Percentiles rank a stretch among this genome's conserved stretches.
Evolutionary conservation across 129 eudicot species (phyloP).

Genomic region (Heracleum sosnowskyi): DNA sequence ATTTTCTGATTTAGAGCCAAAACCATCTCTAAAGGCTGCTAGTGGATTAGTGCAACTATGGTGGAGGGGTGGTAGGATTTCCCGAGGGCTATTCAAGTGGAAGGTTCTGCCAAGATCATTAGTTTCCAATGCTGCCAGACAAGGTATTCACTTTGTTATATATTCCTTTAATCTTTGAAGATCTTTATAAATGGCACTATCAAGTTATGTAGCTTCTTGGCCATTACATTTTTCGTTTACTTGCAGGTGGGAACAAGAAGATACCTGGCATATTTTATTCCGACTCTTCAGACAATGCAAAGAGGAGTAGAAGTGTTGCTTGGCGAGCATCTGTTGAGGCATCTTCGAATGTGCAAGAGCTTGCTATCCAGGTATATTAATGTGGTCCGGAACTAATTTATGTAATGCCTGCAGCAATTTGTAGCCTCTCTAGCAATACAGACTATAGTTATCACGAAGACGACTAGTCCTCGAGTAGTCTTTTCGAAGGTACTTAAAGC

Average conservation of each 20-base stretch:
- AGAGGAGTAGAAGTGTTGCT: constrained; percentile 51
- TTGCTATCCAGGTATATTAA: constrained; percentile 72
- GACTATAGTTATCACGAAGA: too few species aligned
- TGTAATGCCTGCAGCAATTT: background rate
- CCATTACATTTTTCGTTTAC: background rate
- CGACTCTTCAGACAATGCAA: constrained; percentile 67
- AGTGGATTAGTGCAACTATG: constrained; percentile 59
- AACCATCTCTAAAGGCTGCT: constrained; percentile 44
- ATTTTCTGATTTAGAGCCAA: constrained; percentile 26
- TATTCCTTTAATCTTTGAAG: background rate
- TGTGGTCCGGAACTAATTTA: background rate
- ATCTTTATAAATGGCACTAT: background rate
- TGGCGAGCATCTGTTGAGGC: constrained; percentile 88
- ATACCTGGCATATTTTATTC: constrained; percentile 72
- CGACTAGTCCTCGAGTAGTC: too few species aligned
- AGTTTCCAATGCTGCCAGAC: constrained; percentile 88
- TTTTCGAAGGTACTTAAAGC: too few species aligned
- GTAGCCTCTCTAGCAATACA: background rate
- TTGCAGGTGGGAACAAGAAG: constrained; percentile 69
- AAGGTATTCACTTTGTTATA: constrained; percentile 40
- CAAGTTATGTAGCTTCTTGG: background rate
- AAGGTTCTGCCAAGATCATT: constrained; percentile 68
- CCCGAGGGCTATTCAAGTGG: constrained; percentile 73
- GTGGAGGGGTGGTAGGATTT: constrained; percentile 96
- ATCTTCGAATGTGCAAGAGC: constrained; percentile 69